Evolutionary conservation across 352 stramenopile genomes (phyloP).

Genomic region (Phytophthora uliginosa): DNA sequence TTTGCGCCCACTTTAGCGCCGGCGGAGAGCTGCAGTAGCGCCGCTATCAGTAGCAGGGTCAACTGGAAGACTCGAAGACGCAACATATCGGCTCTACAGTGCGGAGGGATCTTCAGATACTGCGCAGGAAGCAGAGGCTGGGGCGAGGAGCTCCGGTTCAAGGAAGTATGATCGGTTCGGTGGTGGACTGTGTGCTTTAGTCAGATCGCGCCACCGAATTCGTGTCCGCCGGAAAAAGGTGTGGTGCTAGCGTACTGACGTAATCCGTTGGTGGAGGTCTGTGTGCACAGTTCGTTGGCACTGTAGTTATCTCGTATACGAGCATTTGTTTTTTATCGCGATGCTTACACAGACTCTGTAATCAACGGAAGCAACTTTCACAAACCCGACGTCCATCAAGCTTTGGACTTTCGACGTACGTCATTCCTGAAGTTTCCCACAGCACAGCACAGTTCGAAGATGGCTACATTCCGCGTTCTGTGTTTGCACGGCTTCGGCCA

Average conservation of each 20-base stretch:
- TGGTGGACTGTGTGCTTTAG: constrained; percentile 1
- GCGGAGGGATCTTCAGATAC: constrained; percentile 1
- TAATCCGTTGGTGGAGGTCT: constrained; percentile 2
- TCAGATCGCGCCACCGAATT: constrained; percentile 3
- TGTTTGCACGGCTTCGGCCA: constrained; percentile 89
- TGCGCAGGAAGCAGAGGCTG: constrained; percentile 1
- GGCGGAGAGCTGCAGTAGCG: constrained; percentile 45
- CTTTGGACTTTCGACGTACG: not conserved
- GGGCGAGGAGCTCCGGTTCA: constrained; percentile 15
- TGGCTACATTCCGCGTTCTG: constrained; percentile 72
- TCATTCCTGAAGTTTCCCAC: constrained; percentile 33
- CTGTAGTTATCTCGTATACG: not conserved
- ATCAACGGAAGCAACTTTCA: constrained; percentile 29
- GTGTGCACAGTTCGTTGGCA: constrained; percentile 4
- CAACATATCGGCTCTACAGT: constrained; percentile 4
- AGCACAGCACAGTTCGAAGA: not conserved
- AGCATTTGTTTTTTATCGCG: not conserved
- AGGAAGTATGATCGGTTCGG: constrained; percentile 12
- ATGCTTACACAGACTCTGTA: constrained; percentile 1
- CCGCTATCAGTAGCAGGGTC: constrained; percentile 36
- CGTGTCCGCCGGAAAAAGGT: not conserved
- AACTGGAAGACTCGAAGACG: constrained; percentile 32
- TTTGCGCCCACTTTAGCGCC: constrained; percentile 20
- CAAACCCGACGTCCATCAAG: constrained; percentile 10
- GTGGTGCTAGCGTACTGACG: constrained; percentile 11